Base-by-base conservation (phyloP, 352 stramenopile species). In the Phytophthora tubulina region DNA sequence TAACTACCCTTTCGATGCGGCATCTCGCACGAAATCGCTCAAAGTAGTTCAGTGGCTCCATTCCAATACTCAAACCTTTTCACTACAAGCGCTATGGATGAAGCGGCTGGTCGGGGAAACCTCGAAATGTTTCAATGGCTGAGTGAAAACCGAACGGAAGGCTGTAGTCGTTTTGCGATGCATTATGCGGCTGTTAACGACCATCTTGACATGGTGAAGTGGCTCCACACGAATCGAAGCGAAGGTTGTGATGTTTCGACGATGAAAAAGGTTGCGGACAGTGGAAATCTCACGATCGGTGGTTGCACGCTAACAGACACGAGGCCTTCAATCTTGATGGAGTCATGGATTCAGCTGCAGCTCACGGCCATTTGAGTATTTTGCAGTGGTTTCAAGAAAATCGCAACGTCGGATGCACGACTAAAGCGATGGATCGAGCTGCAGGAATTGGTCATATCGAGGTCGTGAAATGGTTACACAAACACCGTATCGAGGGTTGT, bases 311-410 rank as follows among this genome's bases (percentile, higher is more conserved):
- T 13, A 49, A 57, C 33, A 14, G 58, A 42, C 6, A 46, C 6
- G 33, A 65, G 27, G 7, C 11, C 6, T 65, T 65, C 9, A 15
- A 65, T n/a, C 14, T 48, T 8, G 21, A 31, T 15, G 57, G 17
- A 14, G 33, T 30, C 4, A 51, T 65, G 31, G 32, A 64, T 42
- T 30, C 53, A n/a, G 31, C 42, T 27, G 57, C 57, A 17, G 55
- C 30, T 11, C 4, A 14, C 5, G 44, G 57, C 17, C 5, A 46
- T 64, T 38, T 64, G n/a, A 4, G 15, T 0, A 33, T 56, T 13
- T 31, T 64, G 15, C n/a, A 64, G 27, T 64, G 57, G 44, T 56
- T 54, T 36, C 32, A 64, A 36, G 57, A 49, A 32, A 51, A 27
- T 27, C 21, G 21, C 21, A 27, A 27, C 21, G 21, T 27, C 21